These are phyloP conservation scores for Phanerodontia chrysosporium DNA, from an alignment of 768 basidiomycete genomes.

Conservation along the genomic window DNA sequence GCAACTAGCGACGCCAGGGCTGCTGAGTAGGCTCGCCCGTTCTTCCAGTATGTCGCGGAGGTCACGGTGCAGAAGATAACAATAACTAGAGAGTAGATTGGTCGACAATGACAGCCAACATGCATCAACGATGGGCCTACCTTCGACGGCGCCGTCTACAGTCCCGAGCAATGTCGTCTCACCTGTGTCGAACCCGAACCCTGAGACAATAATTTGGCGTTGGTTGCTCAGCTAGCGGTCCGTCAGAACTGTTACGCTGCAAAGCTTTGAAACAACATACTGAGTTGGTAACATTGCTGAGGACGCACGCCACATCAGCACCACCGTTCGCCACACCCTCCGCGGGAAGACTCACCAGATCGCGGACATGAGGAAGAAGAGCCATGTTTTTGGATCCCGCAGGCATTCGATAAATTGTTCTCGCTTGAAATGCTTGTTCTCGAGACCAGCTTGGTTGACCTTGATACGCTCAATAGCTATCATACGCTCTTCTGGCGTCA, in stretches of 20 bases:
- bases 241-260: constrained; percentile 2
- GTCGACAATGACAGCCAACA: too few species aligned
- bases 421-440: constrained; percentile 76
- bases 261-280: constrained; percentile 31
- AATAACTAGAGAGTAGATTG: constrained; percentile 31
- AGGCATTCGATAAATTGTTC: constrained; percentile 75
- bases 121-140: too few species aligned
- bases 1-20: constrained; percentile 63
- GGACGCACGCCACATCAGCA: too few species aligned
- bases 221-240: constrained; percentile 64
- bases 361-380: constrained; percentile 63
- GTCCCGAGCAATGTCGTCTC: constrained; percentile 74
- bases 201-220: constrained; percentile 65
- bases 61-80: constrained; percentile 48
- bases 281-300: constrained; percentile 69
- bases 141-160: constrained; percentile 71
- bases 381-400: constrained; percentile 69
- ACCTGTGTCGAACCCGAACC: constrained; percentile 62
- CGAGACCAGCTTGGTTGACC: constrained; percentile 70
- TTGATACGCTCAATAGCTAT: constrained; percentile 68
- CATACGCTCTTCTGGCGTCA: constrained; percentile 64
- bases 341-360: constrained; percentile 37
- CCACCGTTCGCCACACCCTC: background rate
- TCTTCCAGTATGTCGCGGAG: constrained; percentile 36
- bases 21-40: constrained; percentile 65